Evolutionary conservation across 495 filamentous ascomycete genomes (phyloP).

Genomic region (Penicillium goetzii): DNA sequence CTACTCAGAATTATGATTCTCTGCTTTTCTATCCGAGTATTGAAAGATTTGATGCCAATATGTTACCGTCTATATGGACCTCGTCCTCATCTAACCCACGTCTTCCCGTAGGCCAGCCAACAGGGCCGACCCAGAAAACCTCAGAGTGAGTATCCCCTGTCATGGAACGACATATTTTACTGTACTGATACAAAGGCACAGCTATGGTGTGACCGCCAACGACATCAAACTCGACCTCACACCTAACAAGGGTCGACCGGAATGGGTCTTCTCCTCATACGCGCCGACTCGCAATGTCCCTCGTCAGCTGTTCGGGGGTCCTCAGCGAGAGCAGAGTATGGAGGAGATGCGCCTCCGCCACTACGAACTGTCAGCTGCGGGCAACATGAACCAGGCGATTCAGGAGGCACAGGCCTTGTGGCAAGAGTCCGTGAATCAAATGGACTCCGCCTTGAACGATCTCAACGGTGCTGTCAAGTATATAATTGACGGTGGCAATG

Average conservation of each 20-base stretch:
- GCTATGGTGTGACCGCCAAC: slow-evolving; percentile 56
- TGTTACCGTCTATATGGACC: background rate
- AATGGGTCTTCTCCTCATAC: slow-evolving; percentile 85
- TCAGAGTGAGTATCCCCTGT: slow-evolving; percentile 34
- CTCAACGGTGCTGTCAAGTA: slow-evolving; percentile 73
- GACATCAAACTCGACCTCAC: slow-evolving; percentile 67
- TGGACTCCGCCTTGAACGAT: slow-evolving; percentile 65
- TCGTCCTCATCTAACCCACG: background rate
- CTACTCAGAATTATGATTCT: background rate
- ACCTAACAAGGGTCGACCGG: slow-evolving; percentile 60
- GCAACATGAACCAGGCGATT: slow-evolving; percentile 66
- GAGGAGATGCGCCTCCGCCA: slow-evolving; percentile 79
- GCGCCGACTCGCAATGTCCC: slow-evolving; percentile 73
- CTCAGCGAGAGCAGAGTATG: slow-evolving; percentile 76
- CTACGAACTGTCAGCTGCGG: slow-evolving; percentile 59
- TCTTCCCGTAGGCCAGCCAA: slow-evolving; percentile 21
- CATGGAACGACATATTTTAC: background rate
- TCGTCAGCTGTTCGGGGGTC: slow-evolving; percentile 77
- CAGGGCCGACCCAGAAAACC: slow-evolving; percentile 27
- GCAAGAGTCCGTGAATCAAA: slow-evolving; percentile 66
- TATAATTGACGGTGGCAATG: slow-evolving; percentile 65
- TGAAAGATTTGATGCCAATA: background rate
- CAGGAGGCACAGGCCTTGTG: slow-evolving; percentile 65
- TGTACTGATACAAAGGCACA: slow-evolving; percentile 19
- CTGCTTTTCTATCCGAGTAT: background rate